Evolutionary conservation across 306 rosid species (phyloP).

Genomic region (Rosa chinensis): DNA sequence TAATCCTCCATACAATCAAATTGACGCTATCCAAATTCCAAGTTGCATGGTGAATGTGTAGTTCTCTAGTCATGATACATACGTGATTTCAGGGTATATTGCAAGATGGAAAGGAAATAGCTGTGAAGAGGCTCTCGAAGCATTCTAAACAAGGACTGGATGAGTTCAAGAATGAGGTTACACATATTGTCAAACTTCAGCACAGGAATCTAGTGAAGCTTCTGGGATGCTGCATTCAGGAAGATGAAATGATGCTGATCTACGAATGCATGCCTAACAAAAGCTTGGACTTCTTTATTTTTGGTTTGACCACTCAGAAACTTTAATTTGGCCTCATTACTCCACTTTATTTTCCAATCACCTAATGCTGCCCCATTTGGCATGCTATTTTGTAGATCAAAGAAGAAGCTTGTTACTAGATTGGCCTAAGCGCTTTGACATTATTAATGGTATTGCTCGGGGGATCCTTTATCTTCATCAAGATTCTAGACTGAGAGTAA

Average conservation of each 20-base stretch:
- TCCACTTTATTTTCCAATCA: not conserved
- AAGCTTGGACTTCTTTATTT: conserved; percentile 7
- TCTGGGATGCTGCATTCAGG: conserved; percentile 7
- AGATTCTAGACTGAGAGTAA: conserved; percentile 36
- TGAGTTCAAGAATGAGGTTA: conserved; percentile 25
- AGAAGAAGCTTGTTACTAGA: conserved; percentile 1
- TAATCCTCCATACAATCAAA: not conserved
- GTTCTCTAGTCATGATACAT: not conserved
- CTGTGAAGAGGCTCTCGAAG: not conserved
- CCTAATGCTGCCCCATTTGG: not conserved
- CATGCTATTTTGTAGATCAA: conserved; percentile 11
- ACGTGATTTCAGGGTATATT: not conserved
- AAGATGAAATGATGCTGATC: conserved; percentile 5
- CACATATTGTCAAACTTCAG: conserved; percentile 13
- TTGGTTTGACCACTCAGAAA: not conserved
- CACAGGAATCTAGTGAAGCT: conserved; percentile 14
- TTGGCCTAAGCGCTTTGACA: conserved; percentile 14
- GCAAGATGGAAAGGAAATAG: conserved; percentile 7
- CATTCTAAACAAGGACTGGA: conserved; percentile 5
- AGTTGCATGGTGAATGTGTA: not conserved
- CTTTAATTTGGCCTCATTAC: not conserved
- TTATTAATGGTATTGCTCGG: conserved; percentile 27
- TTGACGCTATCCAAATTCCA: not conserved
- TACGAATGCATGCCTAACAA: conserved; percentile 17
- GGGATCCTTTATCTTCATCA: conserved; percentile 37